Evolutionary conservation across 352 stramenopile genomes (phyloP).

Genomic region (Globisporangium splendens): DNA sequence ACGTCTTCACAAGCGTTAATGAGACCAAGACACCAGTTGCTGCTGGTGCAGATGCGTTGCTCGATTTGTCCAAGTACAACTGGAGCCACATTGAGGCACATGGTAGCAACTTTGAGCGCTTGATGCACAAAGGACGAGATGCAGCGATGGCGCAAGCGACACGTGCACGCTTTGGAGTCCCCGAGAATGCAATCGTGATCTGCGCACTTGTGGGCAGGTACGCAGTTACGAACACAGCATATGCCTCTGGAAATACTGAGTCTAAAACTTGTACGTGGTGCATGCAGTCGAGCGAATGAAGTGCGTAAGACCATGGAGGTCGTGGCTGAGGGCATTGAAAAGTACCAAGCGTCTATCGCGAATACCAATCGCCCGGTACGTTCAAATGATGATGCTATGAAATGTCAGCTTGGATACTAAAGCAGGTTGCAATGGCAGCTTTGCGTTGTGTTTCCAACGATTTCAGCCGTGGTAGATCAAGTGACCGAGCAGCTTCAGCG

Average conservation of each 20-base stretch:
- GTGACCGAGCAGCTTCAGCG: slow-evolving; percentile 18
- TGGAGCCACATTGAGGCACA: slow-evolving; percentile 8
- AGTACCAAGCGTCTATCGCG: slow-evolving; percentile 11
- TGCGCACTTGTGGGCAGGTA: slow-evolving; percentile 70
- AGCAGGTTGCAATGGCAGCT: slow-evolving; percentile 20
- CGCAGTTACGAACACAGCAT: not conserved
- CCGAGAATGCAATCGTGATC: slow-evolving; percentile 39
- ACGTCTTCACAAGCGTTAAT: no score
- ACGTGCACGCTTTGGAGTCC: slow-evolving; percentile 23
- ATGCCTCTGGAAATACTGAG: no score
- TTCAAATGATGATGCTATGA: no score
- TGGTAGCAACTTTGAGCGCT: slow-evolving; percentile 14
- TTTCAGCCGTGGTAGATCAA: slow-evolving; percentile 27
- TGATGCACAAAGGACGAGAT: slow-evolving; percentile 18
- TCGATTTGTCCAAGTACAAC: slow-evolving; percentile 25
- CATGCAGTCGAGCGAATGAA: slow-evolving; percentile 52
- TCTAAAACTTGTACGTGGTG: not conserved
- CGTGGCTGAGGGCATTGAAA: slow-evolving; percentile 40
- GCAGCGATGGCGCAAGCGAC: not conserved
- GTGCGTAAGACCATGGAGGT: slow-evolving; percentile 37
- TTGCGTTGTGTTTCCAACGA: slow-evolving; percentile 62
- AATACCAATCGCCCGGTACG: slow-evolving; percentile 10
- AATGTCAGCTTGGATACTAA: no score
- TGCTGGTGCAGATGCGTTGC: slow-evolving; percentile 17
- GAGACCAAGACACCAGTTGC: not conserved